A percentile compares a stretch with the other conserved stretches of the same genome.
These are phyloP conservation scores for Prunus persica DNA, from an alignment of 306 rosid species.

Conservation along the genomic window Prunus_persica_NCBIv2 NC_034009.1:27879001-27879500, in stretches of 20 bases:
- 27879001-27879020: conserved; percentile 38
- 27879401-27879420: background rate
- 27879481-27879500: no score
- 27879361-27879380: background rate
- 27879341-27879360: background rate
- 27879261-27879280: background rate
- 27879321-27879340: background rate
- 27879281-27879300: background rate
- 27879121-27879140: background rate
- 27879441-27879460: no score
- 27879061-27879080: conserved; percentile 29
- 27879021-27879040: conserved; percentile 32
- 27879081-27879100: conserved; percentile 26
- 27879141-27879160: background rate
- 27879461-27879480: no score
- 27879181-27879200: no score
- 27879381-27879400: background rate
- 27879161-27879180: no score
- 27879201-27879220: background rate
- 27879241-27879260: background rate
- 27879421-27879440: background rate
- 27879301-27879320: background rate
- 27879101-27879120: conserved; percentile 15
- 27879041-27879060: conserved; percentile 46
- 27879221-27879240: background rate